Base-by-base conservation (phyloP, 495 filamentous ascomycete genomes). In the Xylaria grammica region DNA sequence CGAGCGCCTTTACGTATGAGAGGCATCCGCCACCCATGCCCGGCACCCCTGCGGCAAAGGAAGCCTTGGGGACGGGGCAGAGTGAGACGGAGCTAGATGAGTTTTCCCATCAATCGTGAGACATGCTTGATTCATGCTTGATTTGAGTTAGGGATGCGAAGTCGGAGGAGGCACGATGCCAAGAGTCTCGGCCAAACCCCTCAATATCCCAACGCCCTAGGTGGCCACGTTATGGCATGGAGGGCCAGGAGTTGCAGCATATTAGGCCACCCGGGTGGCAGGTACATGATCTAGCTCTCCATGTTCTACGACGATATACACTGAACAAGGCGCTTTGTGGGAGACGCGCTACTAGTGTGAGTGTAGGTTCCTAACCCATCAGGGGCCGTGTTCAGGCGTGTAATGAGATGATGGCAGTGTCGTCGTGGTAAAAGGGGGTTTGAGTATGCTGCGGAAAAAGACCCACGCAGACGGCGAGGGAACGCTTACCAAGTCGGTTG, bases 1-100 rank as follows among this genome's bases (percentile, higher is more conserved):
- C 70, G 1, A 77, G 77, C 38, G 40, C 34, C 22, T 67, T 67
- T 30, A 66, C 66, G 17, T 71, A 73, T 49, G 57, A 73, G 48
- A 60, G 49, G 42, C 50, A 50, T 19, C 71, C 71, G 17, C 71
- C 71, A 2, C 48, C 71, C 2, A 67, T 73, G 65, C 66, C 66
- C 8, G 67, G 65, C 11, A 61, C 54, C 42, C 46, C 55, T 27
- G 66, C 60, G 66, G 50, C 71, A 24, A 73, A 73, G 65, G 71
- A 71, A 62, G 71, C 61, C 60, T 61, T 69, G 19, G 68, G 71
- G 24, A 55, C 59, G 50, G 69, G 71, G 55, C 71, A 71, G 32
- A 69, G 69, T 57, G 71, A 73, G 13, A 66, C 57, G 27, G 71
- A 73, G 49, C 59, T 73, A 17, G 59, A 46, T 38, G 64, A 59